Evolutionary conservation across 31 red algal species (phyloP), one percentile per base, ranked within the genome.

Genomic region (Odonthalia washingtoniensis): DNA sequence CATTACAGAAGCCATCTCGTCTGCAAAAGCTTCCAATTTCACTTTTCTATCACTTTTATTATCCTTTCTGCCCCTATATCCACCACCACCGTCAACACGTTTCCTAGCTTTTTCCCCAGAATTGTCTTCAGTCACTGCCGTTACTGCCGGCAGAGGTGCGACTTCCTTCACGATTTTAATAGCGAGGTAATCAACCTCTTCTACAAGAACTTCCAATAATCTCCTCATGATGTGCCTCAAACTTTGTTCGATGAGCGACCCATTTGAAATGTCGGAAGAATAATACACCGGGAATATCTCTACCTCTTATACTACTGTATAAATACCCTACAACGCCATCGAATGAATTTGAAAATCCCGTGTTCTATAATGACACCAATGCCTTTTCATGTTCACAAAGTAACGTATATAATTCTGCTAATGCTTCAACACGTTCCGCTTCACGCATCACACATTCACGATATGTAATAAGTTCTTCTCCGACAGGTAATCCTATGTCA

Each of bases 341-440:
- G 40, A 94, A 88, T 1, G 78, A 64, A 57, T 83, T 89, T 5
- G 41, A n/a, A 36, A 46, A 45, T 24, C 89, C 81, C 5, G 90
- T 86, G 78, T 93, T 93, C 74, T 94, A 78, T 53, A 94, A 70
- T 14, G 89, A 63, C 44, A 83, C 37, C 17, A 94, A 67, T 37
- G 91, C 91, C 40, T 94, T 94, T 21, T 63, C 85, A 40, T 94
- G 84, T 53, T 88, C 91, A 28, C 27, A 46, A 14, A 89, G 70
- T 53, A 85, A 94, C 16, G 84, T 88, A 67, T 94, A 94, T 21
- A 94, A 63, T 44, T 77, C 77, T 16, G 89, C 91, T 28, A 94
- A 77, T 3, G 91, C 91, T 60, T 84, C 85, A 45, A 94, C 72
- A 39, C 85, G 91, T 68, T 94, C 91, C 46, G 84, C 85, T 72